phyloP scores from a whole-genome alignment of 495 filamentous ascomycete species.

The Bacidia rubella region DNA sequence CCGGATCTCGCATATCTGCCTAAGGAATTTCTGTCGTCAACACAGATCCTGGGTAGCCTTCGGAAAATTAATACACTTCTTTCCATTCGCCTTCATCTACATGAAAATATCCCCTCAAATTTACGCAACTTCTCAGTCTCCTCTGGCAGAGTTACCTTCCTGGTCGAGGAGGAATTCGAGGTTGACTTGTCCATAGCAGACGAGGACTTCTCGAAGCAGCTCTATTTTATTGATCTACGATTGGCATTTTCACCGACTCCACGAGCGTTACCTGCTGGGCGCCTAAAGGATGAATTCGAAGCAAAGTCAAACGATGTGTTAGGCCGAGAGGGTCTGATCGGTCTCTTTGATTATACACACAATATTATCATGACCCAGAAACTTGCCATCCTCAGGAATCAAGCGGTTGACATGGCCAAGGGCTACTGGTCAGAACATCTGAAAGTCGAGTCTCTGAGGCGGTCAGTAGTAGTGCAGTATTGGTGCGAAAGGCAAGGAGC shows the following conservation, averaged over 20 bases:
- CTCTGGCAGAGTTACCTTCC: constrained; percentile 76
- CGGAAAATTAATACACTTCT: constrained; percentile 73
- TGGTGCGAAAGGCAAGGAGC: constrained; percentile 55
- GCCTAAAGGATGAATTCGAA: constrained; percentile 51
- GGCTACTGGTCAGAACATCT: constrained; percentile 64
- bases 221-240: constrained; percentile 86
- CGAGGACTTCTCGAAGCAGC: constrained; percentile 64
- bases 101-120: constrained; percentile 57
- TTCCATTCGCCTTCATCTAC: constrained; percentile 61
- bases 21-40: constrained; percentile 52
- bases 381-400: constrained; percentile 60
- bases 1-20: constrained; percentile 71
- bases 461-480: constrained; percentile 77
- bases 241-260: constrained; percentile 63
- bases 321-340: constrained; percentile 47
- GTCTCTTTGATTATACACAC: constrained; percentile 75
- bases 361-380: constrained; percentile 78
- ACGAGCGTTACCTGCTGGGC: constrained; percentile 41
- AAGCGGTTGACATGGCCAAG: constrained; percentile 52
- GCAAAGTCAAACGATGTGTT: constrained; percentile 54
- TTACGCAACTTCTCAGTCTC: constrained; percentile 62
- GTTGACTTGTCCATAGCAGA: constrained; percentile 78
- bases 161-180: constrained; percentile 74
- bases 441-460: constrained; percentile 58
- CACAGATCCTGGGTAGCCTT: constrained; percentile 52